Evolutionary conservation across 2,329 filamentous ascomycete genomes (phyloP), one percentile per base, ranked within the genome.

Genomic region (Hypoxylon sp.): DNA sequence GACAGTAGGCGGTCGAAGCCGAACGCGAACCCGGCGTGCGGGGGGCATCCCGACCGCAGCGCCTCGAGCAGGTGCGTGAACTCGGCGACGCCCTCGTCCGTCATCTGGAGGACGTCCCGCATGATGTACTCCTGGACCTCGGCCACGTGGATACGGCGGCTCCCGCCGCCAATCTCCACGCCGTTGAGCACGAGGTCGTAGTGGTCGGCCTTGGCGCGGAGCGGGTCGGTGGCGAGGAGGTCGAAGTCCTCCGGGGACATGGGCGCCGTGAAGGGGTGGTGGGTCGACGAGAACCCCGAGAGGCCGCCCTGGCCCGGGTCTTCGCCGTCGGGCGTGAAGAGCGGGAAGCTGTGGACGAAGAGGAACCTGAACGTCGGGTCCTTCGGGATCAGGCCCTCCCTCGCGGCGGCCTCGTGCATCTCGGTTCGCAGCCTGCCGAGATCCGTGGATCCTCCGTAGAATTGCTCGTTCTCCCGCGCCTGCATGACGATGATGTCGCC

Each of bases 111-210:
- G 4, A 98, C 87, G 59, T 96, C 85, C 13, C 88, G 83, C 80
- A 99, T 87, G 59, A 99, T 82, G 64, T 90, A 91, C 64, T 92
- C 88, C 71, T 99, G 95, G 66, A 97, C 82, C 0, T 84, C 81
- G 0, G 91, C 88, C 38, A 89, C 83, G 75, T 99, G 95, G 54
- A 98, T 97, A 82, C 95, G 91, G 11, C 92, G 86, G 73, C 91
- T 96, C 27, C 95, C 96, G 9, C 95, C 95, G 21, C 95, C 95
- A 1, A 99, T 83, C 75, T 99, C 95, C 4, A 97, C 86, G 3
- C 95, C 95, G 72, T 99, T 99, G 67, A 98, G 85, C 0, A 99
- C 94, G 11, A 99, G 86, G 68, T 99, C 95, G 76, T 97, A 99
- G 72, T 97, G 93, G 68, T 96, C 94, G 3, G 90, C 96, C 66